Percentiles rank a stretch among this genome's conserved stretches.
phyloP scores from a whole-genome alignment of 1,284 basidiomycete genomes.

The Quambalaria eucalypti region DNA sequence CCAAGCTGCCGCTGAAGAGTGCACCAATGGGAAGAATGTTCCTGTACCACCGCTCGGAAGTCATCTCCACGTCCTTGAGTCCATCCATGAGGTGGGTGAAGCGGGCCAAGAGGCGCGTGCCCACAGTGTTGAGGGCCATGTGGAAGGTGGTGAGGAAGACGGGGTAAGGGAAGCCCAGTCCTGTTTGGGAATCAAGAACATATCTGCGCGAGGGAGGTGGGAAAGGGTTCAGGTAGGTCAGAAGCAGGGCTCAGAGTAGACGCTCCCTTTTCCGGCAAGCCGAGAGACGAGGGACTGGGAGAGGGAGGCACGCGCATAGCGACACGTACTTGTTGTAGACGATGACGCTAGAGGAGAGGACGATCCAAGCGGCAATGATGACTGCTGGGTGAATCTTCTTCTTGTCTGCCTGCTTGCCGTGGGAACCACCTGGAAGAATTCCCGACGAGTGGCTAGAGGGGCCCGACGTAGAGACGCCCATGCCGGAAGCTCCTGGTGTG shows the following conservation, averaged over 20 bases:
- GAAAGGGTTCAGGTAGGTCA: background rate
- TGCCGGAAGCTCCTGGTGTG: constrained; percentile 23
- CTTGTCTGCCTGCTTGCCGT: constrained; percentile 11
- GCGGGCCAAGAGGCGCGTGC: constrained; percentile 76
- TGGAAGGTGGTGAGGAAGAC: constrained; percentile 47
- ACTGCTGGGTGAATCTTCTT: constrained; percentile 51
- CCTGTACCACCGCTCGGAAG: constrained; percentile 52
- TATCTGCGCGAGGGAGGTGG: constrained; percentile 52
- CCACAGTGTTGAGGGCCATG: constrained; percentile 61
- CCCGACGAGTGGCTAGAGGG: constrained; percentile 10
- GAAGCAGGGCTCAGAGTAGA: constrained; percentile 1
- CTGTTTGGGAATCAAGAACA: constrained; percentile 53
- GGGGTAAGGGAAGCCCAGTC: constrained; percentile 45
- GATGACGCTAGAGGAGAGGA: constrained; percentile 79
- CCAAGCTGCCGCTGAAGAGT: constrained; percentile 82
- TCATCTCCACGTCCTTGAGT: constrained; percentile 69
- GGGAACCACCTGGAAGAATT: constrained; percentile 25
- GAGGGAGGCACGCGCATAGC: too few relatives aligned
- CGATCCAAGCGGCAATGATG: constrained; percentile 82
- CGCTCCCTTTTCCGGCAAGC: background rate
- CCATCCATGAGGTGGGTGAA: constrained; percentile 85
- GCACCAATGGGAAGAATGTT: constrained; percentile 88
- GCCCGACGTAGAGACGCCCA: constrained; percentile 14
- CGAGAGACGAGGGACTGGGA: too few relatives aligned
- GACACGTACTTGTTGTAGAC: constrained; percentile 63